Percentiles rank a stretch among this genome's conserved stretches.
phyloP scores from a whole-genome alignment of 768 basidiomycete genomes.

The Phallus indusiatus region DNA sequence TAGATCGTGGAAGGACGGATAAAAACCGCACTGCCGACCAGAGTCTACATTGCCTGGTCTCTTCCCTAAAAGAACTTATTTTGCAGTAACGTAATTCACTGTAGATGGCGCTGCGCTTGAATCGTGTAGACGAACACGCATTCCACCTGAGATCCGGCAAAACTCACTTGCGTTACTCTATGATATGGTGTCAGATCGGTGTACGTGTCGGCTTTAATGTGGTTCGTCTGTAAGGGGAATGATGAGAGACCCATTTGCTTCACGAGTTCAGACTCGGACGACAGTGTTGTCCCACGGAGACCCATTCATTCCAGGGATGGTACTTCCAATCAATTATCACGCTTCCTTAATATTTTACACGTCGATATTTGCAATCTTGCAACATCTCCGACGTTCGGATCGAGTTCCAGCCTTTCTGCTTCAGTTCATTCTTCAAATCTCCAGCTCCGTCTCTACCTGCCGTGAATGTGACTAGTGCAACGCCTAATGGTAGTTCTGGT shows the following conservation, averaged over 20 bases:
- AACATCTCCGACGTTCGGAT: slow-evolving; percentile 55
- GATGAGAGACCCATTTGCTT: slow-evolving; percentile 2
- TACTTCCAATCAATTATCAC: slow-evolving; percentile 47
- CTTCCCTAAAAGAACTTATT: slow-evolving; percentile 56
- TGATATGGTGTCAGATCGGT: slow-evolving; percentile 76
- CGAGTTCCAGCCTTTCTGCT: slow-evolving; percentile 16
- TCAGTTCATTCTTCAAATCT: slow-evolving; percentile 28
- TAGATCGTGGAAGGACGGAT: slow-evolving; percentile 26
- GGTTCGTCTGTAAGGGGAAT: neutral
- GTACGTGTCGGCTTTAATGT: slow-evolving; percentile 62
- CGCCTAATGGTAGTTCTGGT: slow-evolving; percentile 18
- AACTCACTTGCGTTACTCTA: slow-evolving; percentile 81
- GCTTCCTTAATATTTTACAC: slow-evolving; percentile 72
- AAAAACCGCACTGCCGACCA: slow-evolving; percentile 42
- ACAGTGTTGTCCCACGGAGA: slow-evolving; percentile 5
- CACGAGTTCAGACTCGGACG: slow-evolving; percentile 1
- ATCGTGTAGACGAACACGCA: slow-evolving; percentile 45
- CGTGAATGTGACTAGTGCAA: slow-evolving; percentile 24
- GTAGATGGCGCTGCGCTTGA: slow-evolving; percentile 8
- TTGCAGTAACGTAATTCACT: slow-evolving; percentile 33
- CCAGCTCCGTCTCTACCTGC: slow-evolving; percentile 17
- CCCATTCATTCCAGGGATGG: slow-evolving; percentile 1
- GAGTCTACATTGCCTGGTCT: slow-evolving; percentile 61
- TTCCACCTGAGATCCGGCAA: slow-evolving; percentile 83
- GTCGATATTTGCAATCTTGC: slow-evolving; percentile 75